Base-by-base conservation (phyloP, 2,329 filamentous ascomycete species). In the Teratosphaeria nubilosa region DNA sequence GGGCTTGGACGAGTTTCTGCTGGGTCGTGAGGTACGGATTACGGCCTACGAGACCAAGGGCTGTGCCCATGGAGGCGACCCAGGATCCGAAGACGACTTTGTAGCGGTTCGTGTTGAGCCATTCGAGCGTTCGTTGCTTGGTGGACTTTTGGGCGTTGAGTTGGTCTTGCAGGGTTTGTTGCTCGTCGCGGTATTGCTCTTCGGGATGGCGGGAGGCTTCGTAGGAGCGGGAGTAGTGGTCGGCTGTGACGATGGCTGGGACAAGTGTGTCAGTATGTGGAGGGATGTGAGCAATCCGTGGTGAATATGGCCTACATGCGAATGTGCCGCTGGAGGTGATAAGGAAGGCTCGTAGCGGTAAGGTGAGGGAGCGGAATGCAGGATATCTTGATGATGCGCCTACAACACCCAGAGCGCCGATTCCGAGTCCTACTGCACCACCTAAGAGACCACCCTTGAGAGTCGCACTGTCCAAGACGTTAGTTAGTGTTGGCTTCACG, bases 1-100 rank as follows among this genome's bases (percentile, higher is more conserved):
- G 86, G 25, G 91, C 91, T 80, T 96, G 91, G 16, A 96, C 91
- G 24, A 96, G 77, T 80, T 96, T 96, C 79, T 96, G 91, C 60
- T 82, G 77, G 1, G 84, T 86, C 54, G 81, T 83, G 53, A 95
- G 79, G 71, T 86, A 88, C 64, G 82, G 85, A 72, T 90, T 90
- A 62, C 90, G 83, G 69, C 87, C 84, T 63, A 96, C 90, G 31
- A 95, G 72, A 57, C 80, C 84, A 64, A 94, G 82, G 4, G 89
- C 86, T 50, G 86, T 74, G 59, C 80, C 84, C 85, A 96, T 92
- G 67, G 85, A 85, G 45, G 86, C 87, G 14, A 92, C 74, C 91
- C 91, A 96, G 24, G 85, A 86, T 54, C 78, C 81, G 67, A 90
- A 87, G 66, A 96, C 88, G 72, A 96, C 90, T 67, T 82, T 83